Percentiles rank a stretch among this genome's conserved stretches.
phyloP scores from a whole-genome alignment of 495 filamentous ascomycete genomes.

The Penicillium macrosclerotiorum region DNA sequence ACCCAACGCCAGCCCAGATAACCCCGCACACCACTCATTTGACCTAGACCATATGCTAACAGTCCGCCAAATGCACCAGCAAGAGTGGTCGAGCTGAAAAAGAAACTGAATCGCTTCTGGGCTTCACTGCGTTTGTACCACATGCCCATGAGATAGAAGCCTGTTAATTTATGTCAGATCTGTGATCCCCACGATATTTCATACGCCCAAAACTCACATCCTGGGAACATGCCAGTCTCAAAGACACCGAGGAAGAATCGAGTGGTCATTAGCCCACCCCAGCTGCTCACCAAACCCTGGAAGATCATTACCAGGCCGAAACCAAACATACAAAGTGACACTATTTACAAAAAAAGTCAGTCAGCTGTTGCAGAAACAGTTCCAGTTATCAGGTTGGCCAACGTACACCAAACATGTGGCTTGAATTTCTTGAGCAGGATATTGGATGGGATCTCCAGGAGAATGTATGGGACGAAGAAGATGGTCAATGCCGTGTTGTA shows the following conservation, averaged over 20 bases:
- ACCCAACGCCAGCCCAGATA: slow-evolving; percentile 89
- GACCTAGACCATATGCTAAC: slow-evolving; percentile 78
- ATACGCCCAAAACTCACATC: slow-evolving; percentile 30
- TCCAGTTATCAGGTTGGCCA: background rate
- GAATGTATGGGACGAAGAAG: slow-evolving; percentile 90
- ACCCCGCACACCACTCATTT: slow-evolving; percentile 62
- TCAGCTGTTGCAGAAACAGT: background rate
- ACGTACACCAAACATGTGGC: slow-evolving; percentile 73
- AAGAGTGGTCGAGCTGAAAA: slow-evolving; percentile 79
- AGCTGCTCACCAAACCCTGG: slow-evolving; percentile 79
- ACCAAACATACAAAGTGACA: slow-evolving; percentile 74
- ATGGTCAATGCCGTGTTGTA: slow-evolving; percentile 81
- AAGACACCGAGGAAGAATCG: slow-evolving; percentile 87
- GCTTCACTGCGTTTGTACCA: slow-evolving; percentile 89
- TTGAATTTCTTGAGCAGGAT: slow-evolving; percentile 77
- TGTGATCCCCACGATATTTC: background rate
- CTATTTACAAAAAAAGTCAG: slow-evolving; percentile 17
- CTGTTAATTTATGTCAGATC: slow-evolving; percentile 20
- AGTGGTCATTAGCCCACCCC: slow-evolving; percentile 73
- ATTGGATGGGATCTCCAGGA: slow-evolving; percentile 88
- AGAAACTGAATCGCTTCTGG: slow-evolving; percentile 85
- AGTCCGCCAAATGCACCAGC: slow-evolving; percentile 87
- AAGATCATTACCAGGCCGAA: slow-evolving; percentile 76
- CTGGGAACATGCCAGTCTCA: slow-evolving; percentile 85
- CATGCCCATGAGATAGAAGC: slow-evolving; percentile 82